Percentiles rank a stretch among this genome's conserved stretches.
These are phyloP conservation scores for Sporothrix globosa DNA, from an alignment of 2,329 filamentous ascomycete genomes.

Conservation along the genomic window DNA sequence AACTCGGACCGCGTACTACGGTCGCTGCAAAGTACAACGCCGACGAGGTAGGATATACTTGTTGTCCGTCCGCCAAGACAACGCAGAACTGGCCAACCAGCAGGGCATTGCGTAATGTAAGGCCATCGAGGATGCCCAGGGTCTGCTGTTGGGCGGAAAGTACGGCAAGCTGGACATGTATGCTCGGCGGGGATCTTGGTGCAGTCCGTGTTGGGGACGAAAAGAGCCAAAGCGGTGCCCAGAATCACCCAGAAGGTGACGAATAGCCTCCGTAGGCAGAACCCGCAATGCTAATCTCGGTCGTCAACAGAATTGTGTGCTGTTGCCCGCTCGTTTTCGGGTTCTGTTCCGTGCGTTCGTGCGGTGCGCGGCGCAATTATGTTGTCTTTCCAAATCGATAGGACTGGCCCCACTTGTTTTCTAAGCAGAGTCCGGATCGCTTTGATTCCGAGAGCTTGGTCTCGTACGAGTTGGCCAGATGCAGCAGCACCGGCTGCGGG, in stretches of 20 bases:
- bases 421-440: slow-evolving; percentile 7
- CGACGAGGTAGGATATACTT: background rate
- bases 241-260: background rate
- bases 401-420: slow-evolving; percentile 3
- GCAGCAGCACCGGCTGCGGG: slow-evolving; percentile 11
- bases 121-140: background rate
- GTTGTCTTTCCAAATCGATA: background rate
- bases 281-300: background rate
- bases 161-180: slow-evolving; percentile 1
- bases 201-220: background rate
- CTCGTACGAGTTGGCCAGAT: slow-evolving; percentile 14
- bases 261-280: slow-evolving; percentile 1
- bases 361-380: slow-evolving; percentile 9
- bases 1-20: background rate
- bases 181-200: slow-evolving; percentile 3
- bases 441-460: slow-evolving; percentile 24
- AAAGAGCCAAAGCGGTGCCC: background rate
- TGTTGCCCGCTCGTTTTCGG: slow-evolving; percentile 19
- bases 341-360: background rate
- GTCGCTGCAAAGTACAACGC: background rate
- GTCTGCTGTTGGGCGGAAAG: background rate
- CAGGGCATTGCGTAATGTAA: background rate
- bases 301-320: background rate
- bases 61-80: background rate
- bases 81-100: background rate